A percentile compares a stretch with the other conserved stretches of the same genome.
Conservation (phyloP, 768 basidiomycete genomes). For the Gloeophyllum trabeum region DNA sequence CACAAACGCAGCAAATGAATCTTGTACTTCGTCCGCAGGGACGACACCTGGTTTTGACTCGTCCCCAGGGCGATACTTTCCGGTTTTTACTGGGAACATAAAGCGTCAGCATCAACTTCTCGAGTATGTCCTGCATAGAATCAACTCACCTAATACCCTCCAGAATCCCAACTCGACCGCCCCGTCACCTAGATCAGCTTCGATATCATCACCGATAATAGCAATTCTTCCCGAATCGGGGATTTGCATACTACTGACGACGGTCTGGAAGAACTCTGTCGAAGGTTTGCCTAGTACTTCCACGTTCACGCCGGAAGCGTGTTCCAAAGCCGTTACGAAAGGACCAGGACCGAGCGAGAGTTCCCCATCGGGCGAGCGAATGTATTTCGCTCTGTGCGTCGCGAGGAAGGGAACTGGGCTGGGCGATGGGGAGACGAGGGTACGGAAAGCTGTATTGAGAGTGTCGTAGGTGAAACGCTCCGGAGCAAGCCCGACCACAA, state of each 20-base stretch:
- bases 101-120: slow-evolving; percentile 1
- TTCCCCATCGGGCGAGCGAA: slow-evolving; percentile 28
- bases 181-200: slow-evolving; percentile 53
- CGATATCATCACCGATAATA: slow-evolving; percentile 58
- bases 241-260: slow-evolving; percentile 30
- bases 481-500: slow-evolving; percentile 56
- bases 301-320: slow-evolving; percentile 34
- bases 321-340: slow-evolving; percentile 54
- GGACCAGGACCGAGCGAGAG: slow-evolving; percentile 63
- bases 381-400: slow-evolving; percentile 46
- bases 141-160: slow-evolving; percentile 45
- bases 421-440: slow-evolving; percentile 25
- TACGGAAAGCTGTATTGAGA: slow-evolving; percentile 57
- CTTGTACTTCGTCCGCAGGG: slow-evolving; percentile 42
- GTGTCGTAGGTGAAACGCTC: slow-evolving; percentile 35
- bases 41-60: slow-evolving; percentile 27
- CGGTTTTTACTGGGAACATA: slow-evolving; percentile 40
- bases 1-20: slow-evolving; percentile 42
- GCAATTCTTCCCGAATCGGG: slow-evolving; percentile 21
- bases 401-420: slow-evolving; percentile 34
- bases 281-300: slow-evolving; percentile 57
- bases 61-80: slow-evolving; percentile 57
- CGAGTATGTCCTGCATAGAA: not conserved
- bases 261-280: slow-evolving; percentile 44
- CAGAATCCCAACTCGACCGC: slow-evolving; percentile 48